Evolutionary conservation across 2,329 filamentous ascomycete species (phyloP).

Genomic region (Calonectria fujianensis): DNA sequence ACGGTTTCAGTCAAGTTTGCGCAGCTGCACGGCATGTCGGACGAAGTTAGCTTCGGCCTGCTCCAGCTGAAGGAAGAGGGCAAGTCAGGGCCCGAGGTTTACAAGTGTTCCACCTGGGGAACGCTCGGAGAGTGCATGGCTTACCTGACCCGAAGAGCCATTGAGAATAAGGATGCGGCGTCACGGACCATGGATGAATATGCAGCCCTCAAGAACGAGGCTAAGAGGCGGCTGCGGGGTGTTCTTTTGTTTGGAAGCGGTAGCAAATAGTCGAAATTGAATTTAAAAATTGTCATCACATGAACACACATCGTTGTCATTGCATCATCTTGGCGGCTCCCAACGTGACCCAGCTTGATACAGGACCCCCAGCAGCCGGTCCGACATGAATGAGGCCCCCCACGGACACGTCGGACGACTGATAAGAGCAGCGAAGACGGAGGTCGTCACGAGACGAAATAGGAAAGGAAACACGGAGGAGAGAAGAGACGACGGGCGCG

Average conservation of each 20-base stretch:
- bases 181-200: constrained; percentile 58
- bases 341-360: background rate
- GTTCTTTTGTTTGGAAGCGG: constrained; percentile 34
- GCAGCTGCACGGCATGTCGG: constrained; percentile 75
- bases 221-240: constrained; percentile 57
- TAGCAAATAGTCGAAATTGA: constrained; percentile 10
- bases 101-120: constrained; percentile 65
- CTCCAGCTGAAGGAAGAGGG: constrained; percentile 61
- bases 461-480: constrained; percentile 14
- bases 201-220: constrained; percentile 55
- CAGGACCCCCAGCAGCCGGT: background rate
- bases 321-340: background rate
- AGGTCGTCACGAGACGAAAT: background rate
- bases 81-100: constrained; percentile 57
- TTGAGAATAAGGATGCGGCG: constrained; percentile 63
- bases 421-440: constrained; percentile 23
- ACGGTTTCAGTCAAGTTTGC: constrained; percentile 67
- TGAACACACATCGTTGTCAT: background rate
- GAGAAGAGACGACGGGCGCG: background rate
- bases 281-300: constrained; percentile 12
- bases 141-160: constrained; percentile 61
- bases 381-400: constrained; percentile 12
- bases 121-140: constrained; percentile 62
- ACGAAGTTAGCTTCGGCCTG: constrained; percentile 71
- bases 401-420: background rate